These are phyloP conservation scores for peach (Prunus persica) DNA, from an alignment of 306 rosid genomes.

Conservation along the genomic window Prunus_persica_NCBIv2 NC_034015.1:16316501-16317000, in stretches of 20 bases:
- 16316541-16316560: background rate
- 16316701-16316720: background rate
- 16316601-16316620: background rate
- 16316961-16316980: too few species aligned
- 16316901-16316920: background rate
- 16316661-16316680: background rate
- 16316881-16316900: background rate
- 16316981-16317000: too few species aligned
- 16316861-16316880: background rate
- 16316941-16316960: too few species aligned
- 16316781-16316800: background rate
- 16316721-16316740: background rate
- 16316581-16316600: conserved; percentile 13
- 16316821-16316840: conserved; percentile 1
- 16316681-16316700: background rate
- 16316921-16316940: too few species aligned
- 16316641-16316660: background rate
- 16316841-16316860: background rate
- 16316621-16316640: background rate
- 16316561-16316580: conserved; percentile 3
- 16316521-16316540: background rate
- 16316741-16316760: background rate
- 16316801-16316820: background rate
- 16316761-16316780: background rate
- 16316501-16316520: background rate